Evolutionary conservation across 352 stramenopile species (phyloP), one percentile per base, ranked within the genome.

Genomic region (Phytophthora cryptogea): DNA sequence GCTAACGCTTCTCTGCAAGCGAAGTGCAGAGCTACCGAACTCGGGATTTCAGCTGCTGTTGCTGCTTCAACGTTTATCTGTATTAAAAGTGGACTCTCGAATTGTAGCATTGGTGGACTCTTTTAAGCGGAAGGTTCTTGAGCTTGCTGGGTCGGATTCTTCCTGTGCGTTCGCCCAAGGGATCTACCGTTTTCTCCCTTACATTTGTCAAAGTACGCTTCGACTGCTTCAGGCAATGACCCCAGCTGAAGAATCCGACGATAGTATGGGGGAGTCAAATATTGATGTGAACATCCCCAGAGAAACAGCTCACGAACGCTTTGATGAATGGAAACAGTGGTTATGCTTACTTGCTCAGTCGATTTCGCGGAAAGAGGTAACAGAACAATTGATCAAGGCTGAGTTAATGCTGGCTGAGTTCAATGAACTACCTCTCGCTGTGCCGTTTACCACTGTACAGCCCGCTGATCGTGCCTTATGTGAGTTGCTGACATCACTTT

Each of bases 141-240:
- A 63, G 8, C 55, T 89, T 17, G 81, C 67, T 17, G 50, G 42
- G 20, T 66, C 44, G 13, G 68, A 81, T 6, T 31, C 56, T 5
- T 61, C 59, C 0, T 64, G 41, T 9, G 41, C 47, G 0, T 80
- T 89, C 28, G 8, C 83, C 14, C 54, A 66, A n/a, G 63, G 60
- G 8, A 56, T 90, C 0, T 72, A 82, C 30, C 76, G 66, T 6
- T 86, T 72, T n/a, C 59, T 90, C 6, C 74, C 78, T 5, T 92
- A 71, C 57, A 86, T 90, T 23, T 74, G 68, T 6, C 77, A 86
- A 41, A 72, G 42, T 0, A 61, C 67, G 4, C 66, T 92, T n/a
- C 74, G 66, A n/a, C 36, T 76, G 6, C 65, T 87, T 27, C 43
- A 62, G 16, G 40, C 57, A 1, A 53, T 61, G 16, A 30, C 31